These are phyloP conservation scores for Trypanosoma brucei DNA, from an alignment of 208 protist genomes.

Conservation along the genomic window DNA sequence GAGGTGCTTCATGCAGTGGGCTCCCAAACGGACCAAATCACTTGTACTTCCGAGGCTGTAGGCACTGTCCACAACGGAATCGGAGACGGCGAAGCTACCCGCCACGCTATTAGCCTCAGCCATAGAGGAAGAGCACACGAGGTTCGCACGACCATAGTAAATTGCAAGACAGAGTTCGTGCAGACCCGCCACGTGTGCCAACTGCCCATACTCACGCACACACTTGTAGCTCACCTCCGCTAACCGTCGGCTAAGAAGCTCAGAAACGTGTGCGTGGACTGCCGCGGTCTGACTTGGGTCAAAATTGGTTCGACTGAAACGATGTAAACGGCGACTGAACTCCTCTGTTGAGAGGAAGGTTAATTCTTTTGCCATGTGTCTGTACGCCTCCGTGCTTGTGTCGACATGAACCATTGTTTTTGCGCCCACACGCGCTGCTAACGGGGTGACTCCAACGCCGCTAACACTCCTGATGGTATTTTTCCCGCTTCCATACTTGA, in stretches of 20 bases:
- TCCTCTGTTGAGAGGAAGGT: slow-evolving; percentile 36
- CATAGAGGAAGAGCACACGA: slow-evolving; percentile 6
- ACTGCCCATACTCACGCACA: slow-evolving; percentile 49
- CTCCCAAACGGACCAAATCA: slow-evolving; percentile 48
- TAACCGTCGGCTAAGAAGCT: slow-evolving; percentile 40
- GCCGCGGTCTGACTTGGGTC: slow-evolving; percentile 25
- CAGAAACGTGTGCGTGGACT: slow-evolving; percentile 47
- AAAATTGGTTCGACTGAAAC: slow-evolving; percentile 69
- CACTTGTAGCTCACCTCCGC: slow-evolving; percentile 27
- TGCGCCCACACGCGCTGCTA: background rate
- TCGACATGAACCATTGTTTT: slow-evolving; percentile 7
- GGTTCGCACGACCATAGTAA: slow-evolving; percentile 41
- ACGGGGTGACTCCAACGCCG: background rate
- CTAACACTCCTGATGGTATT: background rate
- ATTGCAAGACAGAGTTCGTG: slow-evolving; percentile 43
- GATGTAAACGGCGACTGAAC: slow-evolving; percentile 46
- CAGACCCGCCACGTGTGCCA: slow-evolving; percentile 48
- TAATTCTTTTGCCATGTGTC: slow-evolving; percentile 28
- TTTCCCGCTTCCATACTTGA: too few relatives aligned
- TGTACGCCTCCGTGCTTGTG: slow-evolving; percentile 12
- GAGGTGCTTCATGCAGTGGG: slow-evolving; percentile 31
- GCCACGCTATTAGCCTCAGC: background rate
- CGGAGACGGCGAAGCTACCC: slow-evolving; percentile 31
- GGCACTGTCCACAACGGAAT: slow-evolving; percentile 66
- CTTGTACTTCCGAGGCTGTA: slow-evolving; percentile 35